phyloP scores from a whole-genome alignment of 208 protist species.

The Acanthamoeba royreba region DNA sequence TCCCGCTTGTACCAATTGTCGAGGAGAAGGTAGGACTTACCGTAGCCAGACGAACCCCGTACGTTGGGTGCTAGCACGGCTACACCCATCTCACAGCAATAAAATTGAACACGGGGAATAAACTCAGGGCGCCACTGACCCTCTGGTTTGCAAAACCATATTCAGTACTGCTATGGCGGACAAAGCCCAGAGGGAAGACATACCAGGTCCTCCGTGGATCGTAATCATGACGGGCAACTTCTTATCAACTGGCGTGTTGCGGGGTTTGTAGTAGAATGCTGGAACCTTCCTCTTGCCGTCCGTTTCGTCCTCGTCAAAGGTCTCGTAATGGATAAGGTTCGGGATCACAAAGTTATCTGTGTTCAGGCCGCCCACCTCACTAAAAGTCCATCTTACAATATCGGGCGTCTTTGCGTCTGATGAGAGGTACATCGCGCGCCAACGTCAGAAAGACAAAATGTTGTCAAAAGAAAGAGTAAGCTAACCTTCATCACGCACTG shows the following conservation, averaged over 20 bases:
- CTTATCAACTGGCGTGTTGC: not conserved
- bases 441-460: not conserved
- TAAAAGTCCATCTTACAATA: not conserved
- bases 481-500: not conserved
- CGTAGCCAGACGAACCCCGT: not conserved
- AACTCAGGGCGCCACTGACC: not conserved
- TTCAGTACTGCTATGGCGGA: not conserved
- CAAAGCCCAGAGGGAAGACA: not conserved
- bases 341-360: not conserved
- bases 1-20: slow-evolving; percentile 8
- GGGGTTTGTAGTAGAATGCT: not conserved
- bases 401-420: not conserved
- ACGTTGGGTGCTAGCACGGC: slow-evolving; percentile 29
- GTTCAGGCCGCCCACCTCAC: slow-evolving; percentile 26
- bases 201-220: slow-evolving; percentile 18
- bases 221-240: not conserved
- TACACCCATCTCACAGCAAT: slow-evolving; percentile 14
- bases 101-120: not conserved
- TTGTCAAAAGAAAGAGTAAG: not conserved
- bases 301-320: not conserved
- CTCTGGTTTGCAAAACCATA: not conserved
- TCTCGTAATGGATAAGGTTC: not conserved
- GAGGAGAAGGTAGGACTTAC: slow-evolving; percentile 16
- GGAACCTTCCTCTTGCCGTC: not conserved
- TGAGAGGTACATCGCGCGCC: not conserved